Conservation (phyloP, 441 rosid genomes). For the Mallotus japonicus region DNA sequence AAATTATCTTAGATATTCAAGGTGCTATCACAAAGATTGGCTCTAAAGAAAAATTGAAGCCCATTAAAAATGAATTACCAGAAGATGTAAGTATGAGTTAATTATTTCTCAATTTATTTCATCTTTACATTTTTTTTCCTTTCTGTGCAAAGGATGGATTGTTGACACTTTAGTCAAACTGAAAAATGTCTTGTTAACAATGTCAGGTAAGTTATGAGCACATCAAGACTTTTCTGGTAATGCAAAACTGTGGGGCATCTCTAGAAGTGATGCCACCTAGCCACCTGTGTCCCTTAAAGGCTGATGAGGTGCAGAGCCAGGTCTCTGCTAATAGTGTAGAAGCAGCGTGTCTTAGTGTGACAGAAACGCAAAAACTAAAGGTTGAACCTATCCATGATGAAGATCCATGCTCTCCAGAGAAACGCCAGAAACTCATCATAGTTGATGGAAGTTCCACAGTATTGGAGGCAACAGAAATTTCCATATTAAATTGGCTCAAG, state of each 20-base stretch:
- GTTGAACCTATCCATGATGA: neutral
- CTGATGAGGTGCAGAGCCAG: slow-evolving; percentile 15
- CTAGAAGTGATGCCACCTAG: slow-evolving; percentile 21
- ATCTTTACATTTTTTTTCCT: neutral
- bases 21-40: slow-evolving; percentile 45
- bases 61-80: slow-evolving; percentile 47
- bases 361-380: slow-evolving; percentile 9
- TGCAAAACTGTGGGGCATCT: slow-evolving; percentile 31
- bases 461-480: slow-evolving; percentile 32
- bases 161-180: neutral
- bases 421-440: slow-evolving; percentile 36
- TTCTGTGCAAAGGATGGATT: neutral
- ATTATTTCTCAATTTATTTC: neutral
- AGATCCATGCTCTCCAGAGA: slow-evolving; percentile 18
- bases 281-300: neutral
- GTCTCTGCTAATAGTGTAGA: slow-evolving; percentile 15
- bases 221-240: slow-evolving; percentile 37
- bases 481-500: slow-evolving; percentile 36
- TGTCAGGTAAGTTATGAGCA: slow-evolving; percentile 47
- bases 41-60: slow-evolving; percentile 43
- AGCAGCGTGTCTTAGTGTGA: neutral
- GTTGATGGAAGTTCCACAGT: slow-evolving; percentile 19
- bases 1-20: slow-evolving; percentile 35
- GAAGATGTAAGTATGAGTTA: slow-evolving; percentile 34
- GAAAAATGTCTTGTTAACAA: neutral